These are phyloP conservation scores for Pilatotrama ljubarskyi DNA, from an alignment of 768 basidiomycete species.

Conservation along the genomic window DNA sequence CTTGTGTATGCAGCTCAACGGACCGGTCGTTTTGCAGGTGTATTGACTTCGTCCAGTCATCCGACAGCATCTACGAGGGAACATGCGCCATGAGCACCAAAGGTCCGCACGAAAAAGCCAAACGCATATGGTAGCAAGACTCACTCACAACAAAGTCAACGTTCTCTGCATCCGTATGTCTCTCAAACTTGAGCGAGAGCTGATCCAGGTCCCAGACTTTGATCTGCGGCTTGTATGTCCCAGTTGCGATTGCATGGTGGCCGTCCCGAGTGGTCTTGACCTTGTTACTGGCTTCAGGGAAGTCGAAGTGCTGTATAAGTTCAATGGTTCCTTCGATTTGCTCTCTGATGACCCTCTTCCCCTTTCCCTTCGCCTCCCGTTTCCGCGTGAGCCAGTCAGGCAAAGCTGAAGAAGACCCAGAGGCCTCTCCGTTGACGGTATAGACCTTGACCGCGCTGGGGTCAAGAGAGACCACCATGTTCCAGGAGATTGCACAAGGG, in stretches of 20 bases:
- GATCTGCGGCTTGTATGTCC: conserved; percentile 97
- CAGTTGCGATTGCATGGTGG: conserved; percentile 89
- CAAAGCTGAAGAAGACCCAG: conserved; percentile 86
- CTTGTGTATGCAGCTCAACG: conserved; percentile 91
- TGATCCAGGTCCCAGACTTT: conserved; percentile 94
- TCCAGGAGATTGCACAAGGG: not conserved
- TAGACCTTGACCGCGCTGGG: conserved; percentile 74
- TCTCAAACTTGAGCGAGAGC: conserved; percentile 90
- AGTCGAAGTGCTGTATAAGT: conserved; percentile 94
- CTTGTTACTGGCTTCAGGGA: conserved; percentile 93
- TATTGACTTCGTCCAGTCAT: conserved; percentile 99
- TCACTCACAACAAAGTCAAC: conserved; percentile 95
- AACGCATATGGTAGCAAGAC: conserved; percentile 29
- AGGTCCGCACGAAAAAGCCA: not conserved
- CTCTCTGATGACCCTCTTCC: conserved; percentile 67
- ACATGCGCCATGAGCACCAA: not conserved
- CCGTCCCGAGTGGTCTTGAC: conserved; percentile 92
- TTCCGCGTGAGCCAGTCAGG: conserved; percentile 91
- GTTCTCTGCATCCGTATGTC: conserved; percentile 95
- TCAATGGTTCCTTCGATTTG: conserved; percentile 84
- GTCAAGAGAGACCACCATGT: conserved; percentile 28
- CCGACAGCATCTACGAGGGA: conserved; percentile 74
- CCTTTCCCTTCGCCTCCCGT: conserved; percentile 62
- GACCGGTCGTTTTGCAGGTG: conserved; percentile 97
- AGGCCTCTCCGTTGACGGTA: conserved; percentile 91